These are phyloP conservation scores for Protomyces pachydermus DNA, from an alignment of 1,139 yeast species.

Conservation along the genomic window DNA sequence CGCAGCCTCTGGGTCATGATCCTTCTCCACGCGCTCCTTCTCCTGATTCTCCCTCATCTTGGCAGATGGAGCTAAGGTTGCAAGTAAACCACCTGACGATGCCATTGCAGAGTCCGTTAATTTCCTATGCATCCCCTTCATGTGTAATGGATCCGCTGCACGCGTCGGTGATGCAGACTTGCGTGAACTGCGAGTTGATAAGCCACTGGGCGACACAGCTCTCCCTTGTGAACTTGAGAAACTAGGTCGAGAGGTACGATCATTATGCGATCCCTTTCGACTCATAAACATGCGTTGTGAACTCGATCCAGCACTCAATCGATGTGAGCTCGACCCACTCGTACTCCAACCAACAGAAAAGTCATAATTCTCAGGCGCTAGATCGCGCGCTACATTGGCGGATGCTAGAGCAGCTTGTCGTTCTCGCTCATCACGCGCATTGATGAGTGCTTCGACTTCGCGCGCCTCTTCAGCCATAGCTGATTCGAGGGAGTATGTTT, in stretches of 20 bases:
- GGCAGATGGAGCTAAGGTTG: conserved; percentile 30
- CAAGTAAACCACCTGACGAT: conserved; percentile 36
- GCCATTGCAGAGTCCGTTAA: conserved; percentile 34
- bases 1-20: conserved; percentile 31
- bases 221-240: background rate
- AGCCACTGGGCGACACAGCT: background rate
- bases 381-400: background rate
- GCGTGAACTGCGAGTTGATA: background rate
- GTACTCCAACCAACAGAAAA: conserved; percentile 1
- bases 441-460: conserved; percentile 24
- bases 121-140: conserved; percentile 29
- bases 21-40: conserved; percentile 29
- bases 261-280: background rate
- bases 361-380: background rate
- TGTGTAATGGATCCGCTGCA: conserved; percentile 6
- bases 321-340: background rate
- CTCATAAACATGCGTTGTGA: conserved; percentile 7
- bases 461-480: conserved; percentile 27
- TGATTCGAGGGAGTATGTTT: conserved; percentile 9
- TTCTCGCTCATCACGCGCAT: conserved; percentile 11
- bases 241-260: conserved; percentile 4
- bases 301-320: background rate
- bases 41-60: conserved; percentile 19
- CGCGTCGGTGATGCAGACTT: conserved; percentile 3
- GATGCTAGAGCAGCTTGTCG: conserved; percentile 1